These are phyloP conservation scores for Lasiodiplodia gonubiensis DNA, from an alignment of 2,329 filamentous ascomycete species.

Conservation along the genomic window DNA sequence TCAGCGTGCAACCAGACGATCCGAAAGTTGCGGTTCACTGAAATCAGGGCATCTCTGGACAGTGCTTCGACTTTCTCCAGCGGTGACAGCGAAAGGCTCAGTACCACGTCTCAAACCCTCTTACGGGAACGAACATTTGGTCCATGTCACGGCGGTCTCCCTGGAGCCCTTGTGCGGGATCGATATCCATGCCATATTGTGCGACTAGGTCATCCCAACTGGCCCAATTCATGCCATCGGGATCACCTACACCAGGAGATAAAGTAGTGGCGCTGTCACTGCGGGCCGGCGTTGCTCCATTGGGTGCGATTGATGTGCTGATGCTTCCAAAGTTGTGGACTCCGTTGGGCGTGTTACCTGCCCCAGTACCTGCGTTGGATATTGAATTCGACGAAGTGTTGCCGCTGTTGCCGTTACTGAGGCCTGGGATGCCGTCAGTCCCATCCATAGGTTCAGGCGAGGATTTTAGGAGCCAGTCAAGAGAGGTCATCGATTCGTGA, in stretches of 20 bases:
- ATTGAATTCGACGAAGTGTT: constrained; percentile 1
- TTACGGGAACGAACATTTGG: constrained; percentile 10
- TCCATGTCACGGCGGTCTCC: background rate
- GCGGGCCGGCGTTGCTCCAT: background rate
- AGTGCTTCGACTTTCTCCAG: too few relatives aligned
- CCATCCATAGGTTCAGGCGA: background rate
- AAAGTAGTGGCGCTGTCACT: background rate
- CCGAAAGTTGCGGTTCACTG: too few relatives aligned
- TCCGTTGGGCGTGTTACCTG: constrained; percentile 17
- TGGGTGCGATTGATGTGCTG: background rate
- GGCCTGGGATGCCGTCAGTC: background rate
- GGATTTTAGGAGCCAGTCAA: constrained; percentile 33
- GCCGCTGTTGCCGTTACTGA: background rate
- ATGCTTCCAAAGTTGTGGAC: constrained; percentile 23
- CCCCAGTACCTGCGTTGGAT: constrained; percentile 4
- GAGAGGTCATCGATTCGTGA: constrained; percentile 32
- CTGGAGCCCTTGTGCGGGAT: constrained; percentile 9
- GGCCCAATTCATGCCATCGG: constrained; percentile 52
- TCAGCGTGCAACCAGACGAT: background rate
- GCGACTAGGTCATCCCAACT: constrained; percentile 56
- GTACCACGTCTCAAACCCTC: constrained; percentile 23
- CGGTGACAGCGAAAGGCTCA: background rate
- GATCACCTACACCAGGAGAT: constrained; percentile 14
- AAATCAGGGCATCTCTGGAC: too few relatives aligned
- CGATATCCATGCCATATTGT: constrained; percentile 54